These are phyloP conservation scores for Neoboletus subvelutipes DNA, from an alignment of 768 basidiomycete species.

Conservation along the genomic window DNA sequence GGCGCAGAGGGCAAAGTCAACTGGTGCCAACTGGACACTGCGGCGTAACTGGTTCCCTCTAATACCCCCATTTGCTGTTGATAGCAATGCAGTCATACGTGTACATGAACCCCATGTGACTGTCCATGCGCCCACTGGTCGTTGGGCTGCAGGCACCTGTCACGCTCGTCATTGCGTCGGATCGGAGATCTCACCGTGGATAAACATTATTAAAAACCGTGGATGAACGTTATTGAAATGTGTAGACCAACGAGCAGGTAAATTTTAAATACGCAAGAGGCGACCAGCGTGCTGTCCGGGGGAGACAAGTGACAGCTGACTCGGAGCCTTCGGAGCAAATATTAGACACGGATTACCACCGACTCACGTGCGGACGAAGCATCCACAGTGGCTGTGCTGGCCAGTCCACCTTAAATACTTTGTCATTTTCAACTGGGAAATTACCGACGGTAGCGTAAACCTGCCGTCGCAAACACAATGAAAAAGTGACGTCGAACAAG, in stretches of 20 bases:
- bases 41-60: conserved; percentile 16
- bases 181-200: conserved; percentile 25
- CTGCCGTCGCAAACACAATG: conserved; percentile 12
- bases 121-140: conserved; percentile 3
- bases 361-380: conserved; percentile 24
- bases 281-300: conserved; percentile 5
- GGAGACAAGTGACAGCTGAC: conserved; percentile 7
- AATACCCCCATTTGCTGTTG: conserved; percentile 27
- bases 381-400: conserved; percentile 28
- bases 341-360: conserved; percentile 16
- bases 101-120: conserved; percentile 20
- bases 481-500: conserved; percentile 20
- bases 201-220: conserved; percentile 26
- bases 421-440: conserved; percentile 21
- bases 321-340: conserved; percentile 18
- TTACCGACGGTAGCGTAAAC: conserved; percentile 28
- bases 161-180: conserved; percentile 1
- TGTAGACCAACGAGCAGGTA: conserved; percentile 13
- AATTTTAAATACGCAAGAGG: conserved; percentile 1
- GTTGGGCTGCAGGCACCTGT: conserved; percentile 24
- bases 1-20: conserved; percentile 70
- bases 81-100: conserved; percentile 25
- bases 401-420: conserved; percentile 32
- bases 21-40: conserved; percentile 56
- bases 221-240: conserved; percentile 29